phyloP scores from a whole-genome alignment of 2,329 filamentous ascomycete species.

The Colletotrichum navitas region DNA sequence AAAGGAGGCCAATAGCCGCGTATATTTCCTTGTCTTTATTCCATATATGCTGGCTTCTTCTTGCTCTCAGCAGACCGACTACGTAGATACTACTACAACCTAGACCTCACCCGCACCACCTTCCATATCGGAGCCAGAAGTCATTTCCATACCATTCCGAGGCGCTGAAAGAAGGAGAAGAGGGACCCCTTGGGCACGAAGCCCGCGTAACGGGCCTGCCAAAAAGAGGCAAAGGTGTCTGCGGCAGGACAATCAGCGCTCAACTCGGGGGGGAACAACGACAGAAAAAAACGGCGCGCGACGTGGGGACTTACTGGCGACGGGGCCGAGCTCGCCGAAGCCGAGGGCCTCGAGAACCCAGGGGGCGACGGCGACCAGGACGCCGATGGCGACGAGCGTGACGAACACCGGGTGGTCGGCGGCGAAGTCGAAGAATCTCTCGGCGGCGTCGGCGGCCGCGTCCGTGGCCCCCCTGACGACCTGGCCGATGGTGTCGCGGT shows the following conservation, averaged over 20 bases:
- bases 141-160: slow-evolving; percentile 36
- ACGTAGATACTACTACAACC: background rate
- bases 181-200: slow-evolving; percentile 31
- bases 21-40: background rate
- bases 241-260: background rate
- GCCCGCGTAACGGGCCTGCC: slow-evolving; percentile 32
- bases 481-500: slow-evolving; percentile 31
- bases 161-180: slow-evolving; percentile 23
- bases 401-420: slow-evolving; percentile 28
- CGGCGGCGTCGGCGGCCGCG: slow-evolving; percentile 12
- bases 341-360: slow-evolving; percentile 39
- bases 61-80: background rate
- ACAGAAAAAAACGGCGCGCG: no score
- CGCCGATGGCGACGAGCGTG: slow-evolving; percentile 37
- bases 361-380: slow-evolving; percentile 31
- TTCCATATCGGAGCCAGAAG: background rate
- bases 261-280: no score
- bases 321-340: slow-evolving; percentile 31
- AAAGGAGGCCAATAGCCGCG: background rate
- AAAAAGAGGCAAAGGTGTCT: slow-evolving; percentile 31
- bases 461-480: slow-evolving; percentile 29
- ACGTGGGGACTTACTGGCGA: background rate
- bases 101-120: background rate
- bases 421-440: slow-evolving; percentile 16
- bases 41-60: no score